Evolutionary conservation across 768 basidiomycete species (phyloP).

Genomic region (Leucocoprinus leucothites): DNA sequence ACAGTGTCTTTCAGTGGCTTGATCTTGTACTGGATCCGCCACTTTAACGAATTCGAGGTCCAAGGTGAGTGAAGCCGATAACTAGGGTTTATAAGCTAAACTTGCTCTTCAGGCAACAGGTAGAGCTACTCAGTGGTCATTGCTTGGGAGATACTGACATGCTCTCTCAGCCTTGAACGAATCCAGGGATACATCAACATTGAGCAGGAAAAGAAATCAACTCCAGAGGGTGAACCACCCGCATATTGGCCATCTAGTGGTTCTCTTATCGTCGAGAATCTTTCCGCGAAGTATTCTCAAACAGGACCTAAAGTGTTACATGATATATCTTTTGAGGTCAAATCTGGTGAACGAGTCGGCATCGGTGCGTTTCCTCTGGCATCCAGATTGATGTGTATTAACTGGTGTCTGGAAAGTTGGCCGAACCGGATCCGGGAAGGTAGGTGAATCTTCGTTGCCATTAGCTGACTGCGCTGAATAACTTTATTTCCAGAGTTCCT

Average conservation of each 20-base stretch:
- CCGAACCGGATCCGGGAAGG: constrained; percentile 40
- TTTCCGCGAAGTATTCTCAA: constrained; percentile 54
- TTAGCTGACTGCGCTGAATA: background rate
- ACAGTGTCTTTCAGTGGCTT: constrained; percentile 50
- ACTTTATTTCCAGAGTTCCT: constrained; percentile 20
- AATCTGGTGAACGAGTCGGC: constrained; percentile 53
- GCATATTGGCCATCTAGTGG: constrained; percentile 68
- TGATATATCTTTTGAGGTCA: constrained; percentile 44
- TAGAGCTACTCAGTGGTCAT: background rate
- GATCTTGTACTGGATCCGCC: constrained; percentile 49
- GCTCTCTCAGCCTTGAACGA: constrained; percentile 53
- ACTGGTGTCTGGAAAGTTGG: constrained; percentile 24
- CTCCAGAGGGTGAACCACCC: constrained; percentile 42
- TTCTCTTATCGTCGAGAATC: constrained; percentile 46
- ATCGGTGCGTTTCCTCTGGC: constrained; percentile 29
- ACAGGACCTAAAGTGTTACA: constrained; percentile 52
- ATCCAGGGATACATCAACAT: constrained; percentile 61
- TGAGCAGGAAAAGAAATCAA: constrained; percentile 50
- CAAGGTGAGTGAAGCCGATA: constrained; percentile 22
- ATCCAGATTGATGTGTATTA: background rate
- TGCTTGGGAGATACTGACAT: background rate
- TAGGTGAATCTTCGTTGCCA: constrained; percentile 6
- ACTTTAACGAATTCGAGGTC: constrained; percentile 41
- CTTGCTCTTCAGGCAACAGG: constrained; percentile 13
- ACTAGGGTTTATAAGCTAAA: background rate